phyloP scores from a whole-genome alignment of 306 rosid species.

The Trifolium pratense region DNA sequence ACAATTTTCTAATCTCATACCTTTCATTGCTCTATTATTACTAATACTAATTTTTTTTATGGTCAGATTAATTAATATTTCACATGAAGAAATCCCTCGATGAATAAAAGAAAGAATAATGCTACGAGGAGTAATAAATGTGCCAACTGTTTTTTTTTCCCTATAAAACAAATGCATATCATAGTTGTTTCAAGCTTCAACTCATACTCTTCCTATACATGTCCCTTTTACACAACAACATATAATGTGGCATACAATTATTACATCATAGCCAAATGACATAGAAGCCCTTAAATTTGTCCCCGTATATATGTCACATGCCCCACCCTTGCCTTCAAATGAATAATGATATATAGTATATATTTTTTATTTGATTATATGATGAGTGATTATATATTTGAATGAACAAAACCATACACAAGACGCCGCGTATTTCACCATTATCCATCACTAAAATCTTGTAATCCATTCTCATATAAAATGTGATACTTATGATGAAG shows the following conservation, averaged over 20 bases:
- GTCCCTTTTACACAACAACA: background rate
- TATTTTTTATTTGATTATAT: too few relatives aligned
- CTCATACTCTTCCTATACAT: background rate
- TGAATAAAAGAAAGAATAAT: background rate
- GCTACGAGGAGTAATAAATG: background rate
- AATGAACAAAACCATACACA: slow-evolving; percentile 38
- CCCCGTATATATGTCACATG: background rate
- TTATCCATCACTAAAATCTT: background rate
- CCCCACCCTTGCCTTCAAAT: background rate
- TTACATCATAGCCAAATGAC: slow-evolving; percentile 10
- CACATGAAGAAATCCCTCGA: background rate
- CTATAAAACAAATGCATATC: background rate
- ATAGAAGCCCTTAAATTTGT: slow-evolving; percentile 25
- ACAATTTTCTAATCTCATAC: too few relatives aligned
- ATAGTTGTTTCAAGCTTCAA: background rate
- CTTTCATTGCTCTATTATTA: too few relatives aligned
- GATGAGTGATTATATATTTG: background rate
- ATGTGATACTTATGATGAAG: background rate
- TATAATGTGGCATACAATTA: slow-evolving; percentile 15
- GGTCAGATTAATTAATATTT: too few relatives aligned
- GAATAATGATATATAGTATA: background rate
- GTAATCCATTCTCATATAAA: background rate
- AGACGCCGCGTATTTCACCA: slow-evolving; percentile 55
- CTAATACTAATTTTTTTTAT: too few relatives aligned
- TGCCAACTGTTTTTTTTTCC: background rate